These are phyloP conservation scores for Pseudocohnilembus persalinus DNA, from an alignment of 169 alveolate genomes.

Conservation along the genomic window DNA sequence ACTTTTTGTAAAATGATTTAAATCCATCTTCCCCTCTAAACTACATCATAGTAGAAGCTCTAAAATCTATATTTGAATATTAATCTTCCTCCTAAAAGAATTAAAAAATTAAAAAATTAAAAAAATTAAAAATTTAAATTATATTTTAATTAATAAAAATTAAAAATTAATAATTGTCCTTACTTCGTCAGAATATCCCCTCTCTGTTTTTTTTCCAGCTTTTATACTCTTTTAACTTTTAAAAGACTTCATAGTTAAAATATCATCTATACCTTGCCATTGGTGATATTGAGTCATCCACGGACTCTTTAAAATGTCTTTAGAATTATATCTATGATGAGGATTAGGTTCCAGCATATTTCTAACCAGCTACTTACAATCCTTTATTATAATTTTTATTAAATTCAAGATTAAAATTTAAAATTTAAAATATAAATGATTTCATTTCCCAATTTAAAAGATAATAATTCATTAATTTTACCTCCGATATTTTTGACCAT, in stretches of 20 bases:
- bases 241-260: neutral
- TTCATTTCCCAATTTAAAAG: too few relatives aligned
- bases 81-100: neutral
- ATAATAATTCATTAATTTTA: too few relatives aligned
- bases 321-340: constrained; percentile 4
- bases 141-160: too few relatives aligned
- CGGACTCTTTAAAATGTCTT: constrained; percentile 6
- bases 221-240: neutral
- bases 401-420: too few relatives aligned
- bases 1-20: neutral
- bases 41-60: neutral
- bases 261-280: neutral
- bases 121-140: too few relatives aligned
- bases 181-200: too few relatives aligned
- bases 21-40: neutral
- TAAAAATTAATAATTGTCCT: too few relatives aligned
- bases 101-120: too few relatives aligned
- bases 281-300: neutral
- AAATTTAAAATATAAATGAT: too few relatives aligned
- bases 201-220: neutral
- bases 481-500: constrained; percentile 6
- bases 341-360: constrained; percentile 24
- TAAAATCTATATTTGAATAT: neutral
- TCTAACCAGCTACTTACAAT: constrained; percentile 14
- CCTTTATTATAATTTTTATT: neutral